A percentile compares a stretch with the other conserved stretches of the same genome.
Conservation (phyloP, 192 early-diverging fungal species). For the Umbelopsis sp. region DNA sequence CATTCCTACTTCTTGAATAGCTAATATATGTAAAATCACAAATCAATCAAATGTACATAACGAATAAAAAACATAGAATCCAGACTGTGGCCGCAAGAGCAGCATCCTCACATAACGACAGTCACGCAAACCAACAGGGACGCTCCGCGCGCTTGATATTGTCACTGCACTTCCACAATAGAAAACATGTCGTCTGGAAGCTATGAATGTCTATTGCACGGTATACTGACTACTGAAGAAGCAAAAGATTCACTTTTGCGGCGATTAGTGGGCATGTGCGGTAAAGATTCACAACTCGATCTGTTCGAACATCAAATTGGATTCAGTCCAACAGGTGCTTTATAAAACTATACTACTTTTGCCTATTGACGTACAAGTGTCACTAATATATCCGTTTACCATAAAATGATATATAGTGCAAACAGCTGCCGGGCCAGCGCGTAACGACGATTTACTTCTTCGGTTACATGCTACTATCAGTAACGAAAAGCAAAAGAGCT, state of each 20-base stretch:
- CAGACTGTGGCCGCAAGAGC: no score
- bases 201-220: slow-evolving; percentile 44
- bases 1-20: not conserved
- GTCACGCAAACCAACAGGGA: no score
- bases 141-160: not conserved
- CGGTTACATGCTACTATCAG: slow-evolving; percentile 57
- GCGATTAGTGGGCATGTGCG: slow-evolving; percentile 69
- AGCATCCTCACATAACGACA: not conserved
- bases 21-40: not conserved
- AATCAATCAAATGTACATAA: slow-evolving; percentile 8
- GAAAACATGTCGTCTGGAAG: not conserved
- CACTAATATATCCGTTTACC: not conserved
- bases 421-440: slow-evolving; percentile 68
- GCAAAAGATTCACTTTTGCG: slow-evolving; percentile 53
- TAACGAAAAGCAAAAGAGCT: slow-evolving; percentile 46
- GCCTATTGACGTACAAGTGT: not conserved
- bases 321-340: slow-evolving; percentile 62
- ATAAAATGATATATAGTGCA: slow-evolving; percentile 46
- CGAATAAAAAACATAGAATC: not conserved
- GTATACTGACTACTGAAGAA: slow-evolving; percentile 30
- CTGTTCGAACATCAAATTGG: slow-evolving; percentile 71
- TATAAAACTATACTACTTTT: not conserved
- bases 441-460: slow-evolving; percentile 76
- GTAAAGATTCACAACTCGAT: slow-evolving; percentile 54
- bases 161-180: not conserved